Base-by-base conservation (phyloP, 2,329 filamentous ascomycete species). In the Cytospora schulzeri region DNA sequence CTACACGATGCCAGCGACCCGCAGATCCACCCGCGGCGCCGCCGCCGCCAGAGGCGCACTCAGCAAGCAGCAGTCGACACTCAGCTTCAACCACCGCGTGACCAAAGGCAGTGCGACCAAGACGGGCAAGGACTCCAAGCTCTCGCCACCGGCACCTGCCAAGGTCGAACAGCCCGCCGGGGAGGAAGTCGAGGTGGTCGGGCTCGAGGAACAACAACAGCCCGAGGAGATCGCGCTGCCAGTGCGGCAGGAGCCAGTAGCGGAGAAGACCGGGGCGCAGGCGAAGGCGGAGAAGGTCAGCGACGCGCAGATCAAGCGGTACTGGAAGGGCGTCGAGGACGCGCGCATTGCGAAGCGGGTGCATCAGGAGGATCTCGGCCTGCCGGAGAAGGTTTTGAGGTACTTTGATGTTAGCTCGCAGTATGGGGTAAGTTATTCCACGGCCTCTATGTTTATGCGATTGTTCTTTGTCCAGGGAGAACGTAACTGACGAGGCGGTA, bases 361-460 rank as follows among this genome's bases (percentile, higher is more conserved):
- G 41, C 95, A 98, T 73, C 92, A 96, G 77, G 77, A 89, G 71
- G 88, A 83, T 2, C 74, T 98, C 70, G 84, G 81, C 14, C 69
- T 91, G 54, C 83, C 90, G 63, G 93, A 98, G 82, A 97, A 94
- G 81, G 87, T 98, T 29, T 77, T 98, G 71, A 83, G 94, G 68
- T 91, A 97, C 75, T 99, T 95, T 77, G 95, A 99, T 75, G 90
- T 96, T 69, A 95, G 89, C 73, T 91, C 86, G 66, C 91, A 97
- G 72, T 99, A 91, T 75, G 95, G 95, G 63, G 93, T 96, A 86
- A 80, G 91, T 87, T n/a, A 48, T 11, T 24, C 2, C n/a, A 14
- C 35, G 4, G 14, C 14, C 48, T 22, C 17, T 14, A n/a, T 61
- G 17, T 56, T 38, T 29, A 60, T 53, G 7, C 62, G 54, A 17